Evolutionary conservation across 148 eudicot genomes (phyloP).

Genomic region (Cornus suecica): DNA sequence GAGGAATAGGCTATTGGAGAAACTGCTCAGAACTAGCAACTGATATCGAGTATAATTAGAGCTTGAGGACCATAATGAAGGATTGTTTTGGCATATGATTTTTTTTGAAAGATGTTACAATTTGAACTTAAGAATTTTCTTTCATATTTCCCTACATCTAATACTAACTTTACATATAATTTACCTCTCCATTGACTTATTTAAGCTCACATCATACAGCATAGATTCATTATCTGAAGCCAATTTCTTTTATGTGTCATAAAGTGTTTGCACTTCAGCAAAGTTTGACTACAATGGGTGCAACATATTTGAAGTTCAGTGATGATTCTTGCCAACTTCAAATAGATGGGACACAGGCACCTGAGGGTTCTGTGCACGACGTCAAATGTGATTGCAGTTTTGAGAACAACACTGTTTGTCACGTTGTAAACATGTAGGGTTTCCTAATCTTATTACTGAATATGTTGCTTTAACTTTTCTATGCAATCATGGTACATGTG

Average conservation of each 20-base stretch:
- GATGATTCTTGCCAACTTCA: conserved; percentile 42
- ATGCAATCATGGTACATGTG: background rate
- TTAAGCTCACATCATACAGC: background rate
- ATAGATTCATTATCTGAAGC: background rate
- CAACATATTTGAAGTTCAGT: conserved; percentile 53
- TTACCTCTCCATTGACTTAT: background rate
- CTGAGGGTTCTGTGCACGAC: conserved; percentile 28
- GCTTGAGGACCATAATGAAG: background rate
- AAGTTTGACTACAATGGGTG: conserved; percentile 51
- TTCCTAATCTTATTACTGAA: conserved; percentile 9
- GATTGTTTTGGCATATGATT: background rate
- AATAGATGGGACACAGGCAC: conserved; percentile 26
- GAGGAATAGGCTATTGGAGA: background rate
- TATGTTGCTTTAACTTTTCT: background rate
- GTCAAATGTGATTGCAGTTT: conserved; percentile 50
- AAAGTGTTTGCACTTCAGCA: conserved; percentile 52
- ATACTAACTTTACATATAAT: background rate
- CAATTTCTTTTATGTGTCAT: background rate
- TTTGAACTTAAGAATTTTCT: background rate
- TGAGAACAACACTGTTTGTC: conserved; percentile 47
- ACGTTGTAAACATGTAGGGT: conserved; percentile 56
- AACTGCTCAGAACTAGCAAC: background rate
- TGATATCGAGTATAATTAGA: background rate
- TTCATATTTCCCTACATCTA: background rate
- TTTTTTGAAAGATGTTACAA: background rate